Percentiles rank a stretch among this genome's conserved stretches.
These are phyloP conservation scores for Trichoderma polysporum DNA, from an alignment of 2,329 filamentous ascomycete genomes.

Conservation along the genomic window DNA sequence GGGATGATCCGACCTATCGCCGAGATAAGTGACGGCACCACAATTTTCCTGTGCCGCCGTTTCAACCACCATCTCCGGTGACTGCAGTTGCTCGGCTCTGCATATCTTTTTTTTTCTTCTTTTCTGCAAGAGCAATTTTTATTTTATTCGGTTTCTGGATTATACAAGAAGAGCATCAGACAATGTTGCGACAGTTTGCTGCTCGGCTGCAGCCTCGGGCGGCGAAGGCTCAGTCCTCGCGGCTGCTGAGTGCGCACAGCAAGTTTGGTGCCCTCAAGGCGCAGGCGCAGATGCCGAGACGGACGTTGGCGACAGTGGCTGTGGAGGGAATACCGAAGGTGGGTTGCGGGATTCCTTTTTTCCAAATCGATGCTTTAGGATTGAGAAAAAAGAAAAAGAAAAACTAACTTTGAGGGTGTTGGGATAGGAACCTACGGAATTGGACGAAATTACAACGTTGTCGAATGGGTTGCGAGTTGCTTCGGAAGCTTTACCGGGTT, in stretches of 20 bases:
- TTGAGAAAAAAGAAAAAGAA: too few relatives aligned
- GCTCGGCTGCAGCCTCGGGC: constrained; percentile 33
- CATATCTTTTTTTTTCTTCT: too few relatives aligned
- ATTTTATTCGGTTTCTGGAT: background rate
- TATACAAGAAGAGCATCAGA: background rate
- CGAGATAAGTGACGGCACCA: constrained; percentile 22
- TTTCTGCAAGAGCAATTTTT: background rate
- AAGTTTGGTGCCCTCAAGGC: constrained; percentile 17
- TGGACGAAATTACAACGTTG: constrained; percentile 84
- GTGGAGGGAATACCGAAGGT: constrained; percentile 41
- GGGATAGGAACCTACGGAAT: constrained; percentile 71
- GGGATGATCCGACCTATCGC: constrained; percentile 28
- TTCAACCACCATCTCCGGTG: background rate
- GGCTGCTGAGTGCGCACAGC: constrained; percentile 27
- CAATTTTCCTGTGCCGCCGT: constrained; percentile 5
- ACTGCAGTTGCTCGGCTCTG: background rate
- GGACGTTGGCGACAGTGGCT: constrained; percentile 35
- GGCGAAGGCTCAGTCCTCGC: constrained; percentile 28
- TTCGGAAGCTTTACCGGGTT: constrained; percentile 89
- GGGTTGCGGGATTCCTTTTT: background rate
- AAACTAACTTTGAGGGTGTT: background rate
- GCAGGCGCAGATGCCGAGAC: constrained; percentile 25
- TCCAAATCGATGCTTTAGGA: too few relatives aligned
- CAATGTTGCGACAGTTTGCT: constrained; percentile 40
- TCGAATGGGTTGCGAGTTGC: constrained; percentile 92